These are phyloP conservation scores for Haematococcus sp. DNA, from an alignment of 139 green algal genomes.

Conservation along the genomic window DNA sequence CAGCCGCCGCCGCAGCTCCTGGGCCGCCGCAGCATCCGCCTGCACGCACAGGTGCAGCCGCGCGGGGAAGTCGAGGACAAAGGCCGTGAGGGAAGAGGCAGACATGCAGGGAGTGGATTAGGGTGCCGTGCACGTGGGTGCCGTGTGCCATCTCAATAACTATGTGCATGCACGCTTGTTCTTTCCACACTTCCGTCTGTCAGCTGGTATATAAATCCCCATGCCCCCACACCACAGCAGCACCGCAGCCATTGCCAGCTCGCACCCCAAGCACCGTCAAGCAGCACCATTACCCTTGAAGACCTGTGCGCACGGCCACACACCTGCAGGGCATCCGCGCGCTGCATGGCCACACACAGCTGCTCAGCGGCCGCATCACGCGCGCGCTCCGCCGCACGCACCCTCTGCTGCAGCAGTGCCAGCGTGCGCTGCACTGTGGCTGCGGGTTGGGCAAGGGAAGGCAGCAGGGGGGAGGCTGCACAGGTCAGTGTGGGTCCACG, in stretches of 20 bases:
- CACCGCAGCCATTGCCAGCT: no score
- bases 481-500: no score
- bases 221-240: no score
- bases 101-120: neutral
- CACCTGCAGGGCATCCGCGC: conserved; percentile 23
- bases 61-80: neutral
- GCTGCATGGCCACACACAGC: conserved; percentile 51
- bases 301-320: no score
- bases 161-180: no score
- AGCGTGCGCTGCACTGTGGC: conserved; percentile 10
- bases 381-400: conserved; percentile 37
- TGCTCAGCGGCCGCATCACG: conserved; percentile 47
- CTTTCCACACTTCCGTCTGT: no score
- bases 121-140: neutral
- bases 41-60: no score
- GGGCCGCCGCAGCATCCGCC: neutral
- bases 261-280: no score
- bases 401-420: conserved; percentile 17
- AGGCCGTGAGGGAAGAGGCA: neutral
- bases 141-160: no score
- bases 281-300: no score
- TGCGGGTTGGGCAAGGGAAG: neutral
- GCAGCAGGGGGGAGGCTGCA: no score
- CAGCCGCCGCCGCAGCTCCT: conserved; percentile 10
- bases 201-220: no score